These are phyloP conservation scores for Aspergillus asperescens DNA, from an alignment of 495 filamentous ascomycete genomes.

Conservation along the genomic window DNA sequence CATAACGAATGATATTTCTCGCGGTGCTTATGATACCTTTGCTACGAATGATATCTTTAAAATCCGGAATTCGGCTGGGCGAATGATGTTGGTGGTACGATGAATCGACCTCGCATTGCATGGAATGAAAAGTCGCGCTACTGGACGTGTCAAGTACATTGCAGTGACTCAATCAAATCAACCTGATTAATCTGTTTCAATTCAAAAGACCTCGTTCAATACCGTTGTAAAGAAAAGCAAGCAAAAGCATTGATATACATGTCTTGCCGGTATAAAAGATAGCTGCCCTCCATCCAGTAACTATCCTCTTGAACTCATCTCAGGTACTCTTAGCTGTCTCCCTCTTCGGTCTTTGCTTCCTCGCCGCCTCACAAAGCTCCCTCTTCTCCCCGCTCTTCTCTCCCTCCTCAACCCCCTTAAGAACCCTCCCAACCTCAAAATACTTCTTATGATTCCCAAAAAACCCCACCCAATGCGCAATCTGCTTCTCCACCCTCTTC, in stretches of 20 bases:
- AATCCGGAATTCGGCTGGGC: constrained; percentile 40
- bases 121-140: constrained; percentile 31
- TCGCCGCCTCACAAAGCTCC: constrained; percentile 46
- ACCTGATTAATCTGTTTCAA: constrained; percentile 10
- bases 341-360: constrained; percentile 38
- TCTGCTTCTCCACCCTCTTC: constrained; percentile 39
- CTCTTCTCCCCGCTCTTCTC: constrained; percentile 32
- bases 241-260: too few relatives aligned
- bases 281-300: not conserved
- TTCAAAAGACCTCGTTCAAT: not conserved
- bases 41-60: constrained; percentile 45
- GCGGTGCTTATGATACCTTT: constrained; percentile 33
- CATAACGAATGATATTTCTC: constrained; percentile 30
- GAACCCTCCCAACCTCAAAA: constrained; percentile 62
- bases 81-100: constrained; percentile 36
- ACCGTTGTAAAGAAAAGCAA: not conserved
- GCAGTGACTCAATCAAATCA: constrained; percentile 14
- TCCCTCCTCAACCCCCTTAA: constrained; percentile 26
- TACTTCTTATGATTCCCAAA: constrained; percentile 76
- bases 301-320: not conserved
- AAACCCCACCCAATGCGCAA: constrained; percentile 53
- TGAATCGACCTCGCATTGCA: constrained; percentile 28
- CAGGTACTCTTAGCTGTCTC: constrained; percentile 15
- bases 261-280: not conserved
- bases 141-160: constrained; percentile 27